phyloP scores from a whole-genome alignment of 768 basidiomycete genomes.

The Termitomyces sp. region DNA sequence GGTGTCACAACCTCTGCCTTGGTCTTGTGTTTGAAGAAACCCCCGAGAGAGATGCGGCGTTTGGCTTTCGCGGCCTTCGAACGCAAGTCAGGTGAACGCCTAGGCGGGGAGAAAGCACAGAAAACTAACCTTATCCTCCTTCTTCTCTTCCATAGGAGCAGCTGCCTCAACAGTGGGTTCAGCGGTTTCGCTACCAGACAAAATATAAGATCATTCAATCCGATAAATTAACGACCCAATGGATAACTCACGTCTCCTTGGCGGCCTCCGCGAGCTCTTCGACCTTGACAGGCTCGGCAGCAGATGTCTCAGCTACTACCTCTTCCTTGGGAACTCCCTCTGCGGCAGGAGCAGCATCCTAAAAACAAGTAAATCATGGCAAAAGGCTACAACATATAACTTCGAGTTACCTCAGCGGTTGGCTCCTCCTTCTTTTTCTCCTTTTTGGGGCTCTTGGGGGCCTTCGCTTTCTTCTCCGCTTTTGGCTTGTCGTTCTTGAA shows the following conservation, averaged over 20 bases:
- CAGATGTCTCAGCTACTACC: conserved; percentile 23
- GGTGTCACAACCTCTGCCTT: conserved; percentile 60
- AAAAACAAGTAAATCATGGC: background rate
- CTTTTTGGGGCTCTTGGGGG: conserved; percentile 75
- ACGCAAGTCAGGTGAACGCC: background rate
- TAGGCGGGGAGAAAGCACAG: background rate
- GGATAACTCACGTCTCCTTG: conserved; percentile 59
- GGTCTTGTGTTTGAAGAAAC: conserved; percentile 75
- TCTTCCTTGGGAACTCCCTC: conserved; percentile 27
- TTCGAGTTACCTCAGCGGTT: conserved; percentile 37
- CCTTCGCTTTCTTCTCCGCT: conserved; percentile 56
- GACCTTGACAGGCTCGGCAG: conserved; percentile 29
- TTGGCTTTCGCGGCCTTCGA: conserved; percentile 57
- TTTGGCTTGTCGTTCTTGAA: conserved; percentile 68
- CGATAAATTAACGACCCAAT: background rate
- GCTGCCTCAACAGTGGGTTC: conserved; percentile 26
- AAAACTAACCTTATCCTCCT: conserved; percentile 34
- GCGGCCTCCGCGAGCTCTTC: conserved; percentile 56
- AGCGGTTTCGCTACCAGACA: conserved; percentile 34
- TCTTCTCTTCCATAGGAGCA: conserved; percentile 31
- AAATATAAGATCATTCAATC: background rate
- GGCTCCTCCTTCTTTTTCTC: conserved; percentile 74
- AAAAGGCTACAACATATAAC: background rate
- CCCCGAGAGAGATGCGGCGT: conserved; percentile 81
- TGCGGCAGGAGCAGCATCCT: conserved; percentile 33